Evolutionary conservation across 1,139 yeast genomes (phyloP).

Genomic region (Yamadazyma diddensiae): DNA sequence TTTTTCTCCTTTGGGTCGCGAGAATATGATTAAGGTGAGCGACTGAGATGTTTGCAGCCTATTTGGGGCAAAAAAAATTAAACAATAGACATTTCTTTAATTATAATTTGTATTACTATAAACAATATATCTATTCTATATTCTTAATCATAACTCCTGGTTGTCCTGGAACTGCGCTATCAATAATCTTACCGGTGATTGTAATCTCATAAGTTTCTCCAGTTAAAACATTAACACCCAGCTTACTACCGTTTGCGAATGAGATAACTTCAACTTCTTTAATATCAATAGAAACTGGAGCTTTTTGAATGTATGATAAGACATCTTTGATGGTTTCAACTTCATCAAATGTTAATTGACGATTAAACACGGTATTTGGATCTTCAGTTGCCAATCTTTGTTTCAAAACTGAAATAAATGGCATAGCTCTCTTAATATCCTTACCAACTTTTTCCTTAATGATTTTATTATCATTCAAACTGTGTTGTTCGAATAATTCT

Average conservation of each 20-base stretch:
- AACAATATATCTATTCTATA: conserved; percentile 19
- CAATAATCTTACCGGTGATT: conserved; percentile 66
- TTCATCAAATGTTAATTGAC: conserved; percentile 83
- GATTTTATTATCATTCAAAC: conserved; percentile 58
- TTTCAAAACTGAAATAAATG: conserved; percentile 83
- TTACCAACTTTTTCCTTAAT: conserved; percentile 65
- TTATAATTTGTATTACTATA: too few relatives aligned
- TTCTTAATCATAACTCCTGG: conserved; percentile 84
- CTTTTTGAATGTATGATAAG: conserved; percentile 52
- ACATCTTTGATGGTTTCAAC: conserved; percentile 61
- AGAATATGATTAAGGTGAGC: too few relatives aligned
- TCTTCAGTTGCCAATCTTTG: conserved; percentile 69
- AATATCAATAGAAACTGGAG: conserved; percentile 63
- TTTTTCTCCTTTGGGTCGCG: conserved; percentile 2
- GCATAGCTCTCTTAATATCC: conserved; percentile 96
- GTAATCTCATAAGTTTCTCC: conserved; percentile 68
- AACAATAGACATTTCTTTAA: not conserved
- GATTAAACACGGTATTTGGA: conserved; percentile 76
- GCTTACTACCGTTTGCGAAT: conserved; percentile 58
- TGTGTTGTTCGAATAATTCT: conserved; percentile 64
- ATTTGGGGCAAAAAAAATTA: not conserved
- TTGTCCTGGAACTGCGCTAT: conserved; percentile 86
- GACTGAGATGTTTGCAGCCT: too few relatives aligned
- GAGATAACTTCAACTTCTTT: conserved; percentile 52
- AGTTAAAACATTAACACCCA: conserved; percentile 63